Evolutionary conservation across 495 filamentous ascomycete genomes (phyloP).

Genomic region (Penicillium nucicola): DNA sequence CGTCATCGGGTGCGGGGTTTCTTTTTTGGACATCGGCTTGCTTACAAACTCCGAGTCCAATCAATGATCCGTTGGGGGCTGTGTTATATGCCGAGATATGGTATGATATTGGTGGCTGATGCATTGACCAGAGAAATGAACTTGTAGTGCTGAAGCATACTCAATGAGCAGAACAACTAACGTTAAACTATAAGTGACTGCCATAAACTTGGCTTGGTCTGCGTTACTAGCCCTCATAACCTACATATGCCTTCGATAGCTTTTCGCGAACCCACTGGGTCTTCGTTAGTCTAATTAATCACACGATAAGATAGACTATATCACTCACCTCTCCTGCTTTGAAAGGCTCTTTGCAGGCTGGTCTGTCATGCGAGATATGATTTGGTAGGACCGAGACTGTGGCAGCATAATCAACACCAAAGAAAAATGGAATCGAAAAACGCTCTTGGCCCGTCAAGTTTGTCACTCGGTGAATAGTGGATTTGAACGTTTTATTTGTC

Average conservation of each 20-base stretch:
- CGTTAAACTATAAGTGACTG: background rate
- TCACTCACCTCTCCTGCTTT: constrained; percentile 25
- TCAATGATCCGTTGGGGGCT: too few relatives aligned
- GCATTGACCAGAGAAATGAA: too few relatives aligned
- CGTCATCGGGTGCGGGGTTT: constrained; percentile 1
- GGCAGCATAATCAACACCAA: constrained; percentile 31
- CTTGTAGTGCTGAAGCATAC: too few relatives aligned
- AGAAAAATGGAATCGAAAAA: constrained; percentile 50
- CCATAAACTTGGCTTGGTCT: background rate
- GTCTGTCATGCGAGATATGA: constrained; percentile 12
- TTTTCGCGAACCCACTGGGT: constrained; percentile 16
- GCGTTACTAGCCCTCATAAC: constrained; percentile 5
- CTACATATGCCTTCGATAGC: constrained; percentile 14
- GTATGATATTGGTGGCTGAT: too few relatives aligned
- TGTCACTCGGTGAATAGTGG: constrained; percentile 49
- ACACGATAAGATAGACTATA: background rate
- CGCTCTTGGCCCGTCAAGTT: constrained; percentile 43
- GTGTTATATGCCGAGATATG: too few relatives aligned
- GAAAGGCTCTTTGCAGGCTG: constrained; percentile 16
- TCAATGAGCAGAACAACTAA: too few relatives aligned
- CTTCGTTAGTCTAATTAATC: background rate
- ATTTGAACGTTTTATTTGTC: constrained; percentile 43
- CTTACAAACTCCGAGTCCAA: too few relatives aligned
- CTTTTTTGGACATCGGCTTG: too few relatives aligned
- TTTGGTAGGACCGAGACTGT: constrained; percentile 22